Conservation (phyloP, 257 asterid species). For the Gentiana dahurica region DNA sequence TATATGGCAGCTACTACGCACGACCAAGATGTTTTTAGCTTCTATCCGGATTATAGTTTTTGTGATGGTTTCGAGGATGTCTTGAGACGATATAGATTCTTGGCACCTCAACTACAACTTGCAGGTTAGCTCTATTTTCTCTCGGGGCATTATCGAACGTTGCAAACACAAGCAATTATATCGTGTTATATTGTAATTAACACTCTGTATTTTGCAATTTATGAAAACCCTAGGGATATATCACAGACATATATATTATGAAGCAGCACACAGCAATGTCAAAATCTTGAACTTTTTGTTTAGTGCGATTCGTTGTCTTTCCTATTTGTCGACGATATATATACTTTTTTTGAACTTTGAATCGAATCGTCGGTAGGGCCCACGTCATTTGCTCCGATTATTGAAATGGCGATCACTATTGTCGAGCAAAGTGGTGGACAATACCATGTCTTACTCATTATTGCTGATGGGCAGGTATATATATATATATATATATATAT, state of each 20-base stretch:
- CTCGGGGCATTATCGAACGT: no score
- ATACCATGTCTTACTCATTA: slow-evolving; percentile 77
- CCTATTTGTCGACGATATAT: no score
- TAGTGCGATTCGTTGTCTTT: no score
- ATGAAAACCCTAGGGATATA: no score
- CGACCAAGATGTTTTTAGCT: slow-evolving; percentile 91
- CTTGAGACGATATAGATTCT: slow-evolving; percentile 65
- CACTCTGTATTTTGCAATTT: no score
- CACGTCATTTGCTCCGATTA: slow-evolving; percentile 83
- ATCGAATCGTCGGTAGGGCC: slow-evolving; percentile 52
- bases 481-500: no score
- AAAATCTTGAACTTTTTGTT: no score
- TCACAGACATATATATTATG: no score
- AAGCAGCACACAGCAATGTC: no score
- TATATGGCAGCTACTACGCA: slow-evolving; percentile 85
- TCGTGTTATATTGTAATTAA: no score
- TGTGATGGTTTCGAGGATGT: slow-evolving; percentile 97
- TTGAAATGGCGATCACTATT: slow-evolving; percentile 82
- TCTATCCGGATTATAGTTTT: slow-evolving; percentile 63
- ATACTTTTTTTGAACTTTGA: no score
- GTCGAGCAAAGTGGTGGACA: slow-evolving; percentile 92
- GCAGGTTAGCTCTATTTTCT: slow-evolving; percentile 33
- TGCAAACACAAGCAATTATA: no score
- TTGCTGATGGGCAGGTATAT: slow-evolving; percentile 85
- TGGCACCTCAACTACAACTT: slow-evolving; percentile 84